Percentiles rank a stretch among this genome's conserved stretches.
These are phyloP conservation scores for Saccharomycopsis capsularis DNA, from an alignment of 805 yeast species.

Conservation along the genomic window DNA sequence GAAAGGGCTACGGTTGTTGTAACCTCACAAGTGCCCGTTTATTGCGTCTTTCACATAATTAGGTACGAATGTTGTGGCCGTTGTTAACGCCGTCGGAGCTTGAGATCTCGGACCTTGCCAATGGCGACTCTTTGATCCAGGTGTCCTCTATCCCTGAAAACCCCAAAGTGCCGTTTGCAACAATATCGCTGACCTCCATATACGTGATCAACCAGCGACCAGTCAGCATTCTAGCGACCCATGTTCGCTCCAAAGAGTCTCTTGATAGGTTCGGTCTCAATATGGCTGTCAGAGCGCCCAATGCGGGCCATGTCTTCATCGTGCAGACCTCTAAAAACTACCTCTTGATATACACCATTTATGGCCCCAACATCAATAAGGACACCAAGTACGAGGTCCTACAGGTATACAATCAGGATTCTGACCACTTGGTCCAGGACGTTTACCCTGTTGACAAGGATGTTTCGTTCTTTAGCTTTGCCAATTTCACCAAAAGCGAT, in stretches of 20 bases:
- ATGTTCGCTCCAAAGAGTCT: constrained; percentile 31
- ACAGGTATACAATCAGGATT: constrained; percentile 10
- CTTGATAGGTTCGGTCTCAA: constrained; percentile 35
- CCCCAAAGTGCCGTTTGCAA: constrained; percentile 21
- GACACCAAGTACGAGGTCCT: constrained; percentile 11
- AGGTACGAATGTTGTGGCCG: constrained; percentile 23
- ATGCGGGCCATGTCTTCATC: constrained; percentile 23
- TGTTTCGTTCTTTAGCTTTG: constrained; percentile 9
- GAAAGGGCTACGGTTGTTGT: too few relatives aligned
- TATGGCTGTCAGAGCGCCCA: neutral
- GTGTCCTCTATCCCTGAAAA: constrained; percentile 2
- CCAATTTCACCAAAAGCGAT: constrained; percentile 6
- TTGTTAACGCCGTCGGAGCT: constrained; percentile 19
- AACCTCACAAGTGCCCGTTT: too few relatives aligned
- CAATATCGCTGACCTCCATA: constrained; percentile 30
- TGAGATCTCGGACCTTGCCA: constrained; percentile 5
- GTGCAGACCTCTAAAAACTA: constrained; percentile 32
- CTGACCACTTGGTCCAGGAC: constrained; percentile 19
- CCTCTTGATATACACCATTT: constrained; percentile 32
- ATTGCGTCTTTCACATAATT: too few relatives aligned
- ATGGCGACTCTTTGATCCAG: constrained; percentile 8
- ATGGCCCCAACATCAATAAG: constrained; percentile 6
- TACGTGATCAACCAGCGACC: constrained; percentile 30
- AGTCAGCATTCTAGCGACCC: constrained; percentile 30
- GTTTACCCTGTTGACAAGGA: constrained; percentile 13